Base-by-base conservation (phyloP, 1,139 yeast genomes). In the Geotrichum aggregatum region DNA sequence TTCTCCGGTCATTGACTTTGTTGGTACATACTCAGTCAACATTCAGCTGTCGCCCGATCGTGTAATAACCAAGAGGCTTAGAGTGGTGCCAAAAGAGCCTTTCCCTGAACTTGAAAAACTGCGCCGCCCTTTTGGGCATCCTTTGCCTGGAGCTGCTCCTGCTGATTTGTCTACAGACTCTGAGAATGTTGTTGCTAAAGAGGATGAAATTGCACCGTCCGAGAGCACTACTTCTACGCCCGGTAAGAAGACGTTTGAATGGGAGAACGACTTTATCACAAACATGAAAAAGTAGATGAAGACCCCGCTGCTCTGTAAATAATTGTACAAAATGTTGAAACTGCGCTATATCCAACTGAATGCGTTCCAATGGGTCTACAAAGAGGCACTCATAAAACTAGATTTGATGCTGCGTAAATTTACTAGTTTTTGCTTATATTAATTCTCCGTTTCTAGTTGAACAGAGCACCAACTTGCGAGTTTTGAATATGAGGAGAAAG, bases 241-340 rank as follows among this genome's bases (percentile, higher is more conserved):
- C 21, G 10, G 48, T 18, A 19, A 46, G 26, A 57, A 58, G 56
- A 26, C 52, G 44, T 65, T 64, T 54, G 64, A 58, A 22, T 65
- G 68, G 68, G 66, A 65, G 42, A 64, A 61, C 52, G 63, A 63
- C 28, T 54, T 62, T 24, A 59, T 63, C n/a, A 54, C 54, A 16
- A 51, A 59, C 31, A 33, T 34, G 24, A 44, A 44, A 31, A 44
- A 44, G 14, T 44, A 44, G 34, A 16, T 24, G 28, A 24, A 24
- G 8, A 24, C 8, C 8, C 8, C n/a, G n/a, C 28, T 8, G 28
- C 28, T 24, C 28, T 24, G 28, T 24, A 24, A 24, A 24, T 24
- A 24, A 24, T 24, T 24, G 28, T 24, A 24, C 28, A 24, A 24
- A 24, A 24, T 24, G 28, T 24, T 24, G 8, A 24, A 24, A 8